Conservation (phyloP, 306 rosid species). For the Datisca glomerata region DNA sequence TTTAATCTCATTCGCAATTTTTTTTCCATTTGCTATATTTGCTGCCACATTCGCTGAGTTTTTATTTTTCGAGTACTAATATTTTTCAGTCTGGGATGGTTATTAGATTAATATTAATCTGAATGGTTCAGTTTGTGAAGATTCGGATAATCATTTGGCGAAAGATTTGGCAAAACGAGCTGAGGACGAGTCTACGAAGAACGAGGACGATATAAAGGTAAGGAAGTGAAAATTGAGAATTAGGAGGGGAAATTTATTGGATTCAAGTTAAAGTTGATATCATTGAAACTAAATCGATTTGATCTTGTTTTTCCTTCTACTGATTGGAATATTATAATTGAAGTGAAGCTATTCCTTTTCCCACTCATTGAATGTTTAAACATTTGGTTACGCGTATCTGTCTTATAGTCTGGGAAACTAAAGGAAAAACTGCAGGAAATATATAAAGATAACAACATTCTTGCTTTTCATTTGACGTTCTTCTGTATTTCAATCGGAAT, state of each 20-base stretch:
- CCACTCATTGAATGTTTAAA: background rate
- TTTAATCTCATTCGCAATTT: constrained; percentile 3
- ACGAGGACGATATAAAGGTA: constrained; percentile 43
- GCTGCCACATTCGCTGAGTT: constrained; percentile 15
- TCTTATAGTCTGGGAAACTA: background rate
- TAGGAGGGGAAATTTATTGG: background rate
- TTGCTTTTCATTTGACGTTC: no score
- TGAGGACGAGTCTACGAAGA: constrained; percentile 23
- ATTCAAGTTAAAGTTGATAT: background rate
- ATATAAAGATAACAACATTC: no score
- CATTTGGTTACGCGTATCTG: background rate
- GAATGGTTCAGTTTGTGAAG: constrained; percentile 32
- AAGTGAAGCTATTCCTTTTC: background rate
- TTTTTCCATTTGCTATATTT: constrained; percentile 15
- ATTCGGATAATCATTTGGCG: constrained; percentile 38
- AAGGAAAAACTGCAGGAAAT: background rate
- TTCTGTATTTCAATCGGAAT: no score
- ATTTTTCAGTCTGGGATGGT: constrained; percentile 1
- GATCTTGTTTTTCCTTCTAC: background rate
- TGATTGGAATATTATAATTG: constrained; percentile 6
- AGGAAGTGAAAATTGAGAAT: background rate
- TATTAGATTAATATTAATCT: constrained; percentile 13
- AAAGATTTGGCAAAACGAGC: constrained; percentile 16
- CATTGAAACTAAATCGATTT: background rate
- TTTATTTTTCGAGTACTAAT: constrained; percentile 3